phyloP scores from a whole-genome alignment of 345 rosid genomes.

The Gossypium ekmanianum region DNA sequence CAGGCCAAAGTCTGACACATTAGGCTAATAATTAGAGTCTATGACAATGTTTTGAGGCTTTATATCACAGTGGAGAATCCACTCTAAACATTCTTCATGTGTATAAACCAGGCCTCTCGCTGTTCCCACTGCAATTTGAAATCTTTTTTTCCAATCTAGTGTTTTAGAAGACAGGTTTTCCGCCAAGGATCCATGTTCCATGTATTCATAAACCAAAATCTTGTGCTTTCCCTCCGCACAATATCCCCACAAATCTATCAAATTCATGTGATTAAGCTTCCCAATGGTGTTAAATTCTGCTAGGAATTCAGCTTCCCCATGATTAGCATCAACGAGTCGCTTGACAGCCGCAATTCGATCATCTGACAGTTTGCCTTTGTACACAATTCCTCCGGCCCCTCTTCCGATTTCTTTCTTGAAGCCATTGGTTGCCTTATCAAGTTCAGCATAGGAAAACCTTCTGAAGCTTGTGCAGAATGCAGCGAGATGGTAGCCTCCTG shows the following conservation, averaged over 20 bases:
- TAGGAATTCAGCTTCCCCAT: slow-evolving; percentile 33
- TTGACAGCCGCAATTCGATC: slow-evolving; percentile 25
- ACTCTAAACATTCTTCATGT: neutral
- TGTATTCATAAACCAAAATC: slow-evolving; percentile 27
- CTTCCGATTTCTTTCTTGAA: slow-evolving; percentile 29
- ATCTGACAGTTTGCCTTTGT: slow-evolving; percentile 22
- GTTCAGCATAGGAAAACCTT: slow-evolving; percentile 22
- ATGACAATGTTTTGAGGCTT: too few species aligned
- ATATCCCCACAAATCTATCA: slow-evolving; percentile 32
- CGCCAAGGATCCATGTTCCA: slow-evolving; percentile 21
- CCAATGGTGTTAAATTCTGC: slow-evolving; percentile 37
- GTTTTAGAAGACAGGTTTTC: slow-evolving; percentile 1
- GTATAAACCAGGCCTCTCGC: slow-evolving; percentile 21
- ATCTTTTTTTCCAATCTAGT: slow-evolving; percentile 25
- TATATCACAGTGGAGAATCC: too few species aligned
- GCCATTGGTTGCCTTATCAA: slow-evolving; percentile 25
- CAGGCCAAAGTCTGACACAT: too few species aligned
- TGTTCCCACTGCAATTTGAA: slow-evolving; percentile 21
- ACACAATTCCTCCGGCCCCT: slow-evolving; percentile 30
- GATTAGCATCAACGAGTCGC: slow-evolving; percentile 15
- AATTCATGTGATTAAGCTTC: slow-evolving; percentile 33
- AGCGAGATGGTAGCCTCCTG: slow-evolving; percentile 9
- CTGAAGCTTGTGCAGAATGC: slow-evolving; percentile 18
- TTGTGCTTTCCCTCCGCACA: slow-evolving; percentile 26
- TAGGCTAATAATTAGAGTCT: too few species aligned